Conservation (phyloP, 2,329 filamentous ascomycete species). For the Epichloe elymi region DNA sequence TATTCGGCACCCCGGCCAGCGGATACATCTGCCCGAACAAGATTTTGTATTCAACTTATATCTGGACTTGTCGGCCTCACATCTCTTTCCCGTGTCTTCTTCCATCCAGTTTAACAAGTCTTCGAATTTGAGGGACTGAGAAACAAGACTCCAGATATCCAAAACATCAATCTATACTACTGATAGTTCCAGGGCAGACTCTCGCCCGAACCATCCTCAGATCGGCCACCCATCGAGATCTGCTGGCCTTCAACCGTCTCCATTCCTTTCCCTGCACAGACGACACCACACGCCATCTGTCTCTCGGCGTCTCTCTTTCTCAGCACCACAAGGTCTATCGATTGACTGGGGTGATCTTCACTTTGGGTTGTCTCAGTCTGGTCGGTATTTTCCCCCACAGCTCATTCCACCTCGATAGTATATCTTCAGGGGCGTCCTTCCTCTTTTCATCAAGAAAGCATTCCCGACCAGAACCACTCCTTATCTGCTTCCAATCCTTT, state of each 20-base stretch:
- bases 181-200: conserved; percentile 12
- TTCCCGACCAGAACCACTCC: conserved; percentile 20
- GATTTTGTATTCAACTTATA: conserved; percentile 3
- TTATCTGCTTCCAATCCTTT: conserved; percentile 4
- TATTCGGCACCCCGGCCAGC: neutral
- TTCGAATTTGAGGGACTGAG: conserved; percentile 9
- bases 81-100: conserved; percentile 4
- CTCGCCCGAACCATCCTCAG: conserved; percentile 9
- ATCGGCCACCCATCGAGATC: conserved; percentile 17
- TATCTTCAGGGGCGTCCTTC: conserved; percentile 28
- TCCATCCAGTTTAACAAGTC: conserved; percentile 1
- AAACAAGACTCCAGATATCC: conserved; percentile 10
- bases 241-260: conserved; percentile 10
- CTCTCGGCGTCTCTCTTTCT: conserved; percentile 21
- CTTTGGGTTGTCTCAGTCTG: conserved; percentile 21
- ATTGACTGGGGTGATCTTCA: conserved; percentile 22
- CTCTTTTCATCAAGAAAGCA: conserved; percentile 17
- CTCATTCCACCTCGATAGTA: conserved; percentile 26
- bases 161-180: conserved; percentile 15
- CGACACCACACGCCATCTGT: conserved; percentile 18
- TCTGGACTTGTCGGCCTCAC: conserved; percentile 8
- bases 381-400: conserved; percentile 18
- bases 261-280: conserved; percentile 21
- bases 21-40: neutral
- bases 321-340: conserved; percentile 16